Evolutionary conservation across 2,329 filamentous ascomycete genomes (phyloP).

Genomic region (Thielaviopsis ethacetica): DNA sequence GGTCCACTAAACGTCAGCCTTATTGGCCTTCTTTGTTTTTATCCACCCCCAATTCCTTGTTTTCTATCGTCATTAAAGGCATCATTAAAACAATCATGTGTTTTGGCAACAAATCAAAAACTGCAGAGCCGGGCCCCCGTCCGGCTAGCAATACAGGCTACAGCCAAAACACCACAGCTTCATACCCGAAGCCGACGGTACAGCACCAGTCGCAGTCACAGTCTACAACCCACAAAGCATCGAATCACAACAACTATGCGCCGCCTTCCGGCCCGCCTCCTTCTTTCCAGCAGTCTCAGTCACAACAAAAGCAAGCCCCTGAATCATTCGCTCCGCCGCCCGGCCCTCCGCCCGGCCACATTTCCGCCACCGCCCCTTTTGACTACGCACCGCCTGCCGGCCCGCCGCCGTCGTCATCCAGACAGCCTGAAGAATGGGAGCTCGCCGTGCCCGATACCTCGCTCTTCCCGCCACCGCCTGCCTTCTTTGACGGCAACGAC

Average conservation of each 20-base stretch:
- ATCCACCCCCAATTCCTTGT: not conserved
- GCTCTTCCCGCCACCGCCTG: constrained; percentile 56
- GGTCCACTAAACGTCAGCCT: not conserved
- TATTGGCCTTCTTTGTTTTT: not conserved
- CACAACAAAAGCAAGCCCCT: constrained; percentile 1
- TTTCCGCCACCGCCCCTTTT: constrained; percentile 3
- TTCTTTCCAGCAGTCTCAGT: constrained; percentile 2
- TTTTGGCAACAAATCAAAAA: constrained; percentile 29
- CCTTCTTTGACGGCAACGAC: constrained; percentile 46
- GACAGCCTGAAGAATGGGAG: constrained; percentile 33
- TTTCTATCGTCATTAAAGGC: not conserved
- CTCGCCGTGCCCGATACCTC: constrained; percentile 54
- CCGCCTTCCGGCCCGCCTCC: constrained; percentile 23
- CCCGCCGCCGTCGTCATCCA: constrained; percentile 17
- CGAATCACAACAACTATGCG: constrained; percentile 14
- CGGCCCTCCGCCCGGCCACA: constrained; percentile 17
- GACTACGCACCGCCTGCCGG: constrained; percentile 21
- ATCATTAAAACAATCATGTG: constrained; percentile 25
- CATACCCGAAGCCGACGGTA: not conserved
- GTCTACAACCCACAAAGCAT: constrained; percentile 12
- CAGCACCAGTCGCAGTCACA: constrained; percentile 18
- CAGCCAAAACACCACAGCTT: constrained; percentile 10
- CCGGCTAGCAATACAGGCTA: constrained; percentile 14
- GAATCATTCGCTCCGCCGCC: constrained; percentile 17
- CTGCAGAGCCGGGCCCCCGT: constrained; percentile 19